Evolutionary conservation across 2,329 filamentous ascomycete genomes (phyloP).

Genomic region (Stagonosporopsis cucurbitacearum): DNA sequence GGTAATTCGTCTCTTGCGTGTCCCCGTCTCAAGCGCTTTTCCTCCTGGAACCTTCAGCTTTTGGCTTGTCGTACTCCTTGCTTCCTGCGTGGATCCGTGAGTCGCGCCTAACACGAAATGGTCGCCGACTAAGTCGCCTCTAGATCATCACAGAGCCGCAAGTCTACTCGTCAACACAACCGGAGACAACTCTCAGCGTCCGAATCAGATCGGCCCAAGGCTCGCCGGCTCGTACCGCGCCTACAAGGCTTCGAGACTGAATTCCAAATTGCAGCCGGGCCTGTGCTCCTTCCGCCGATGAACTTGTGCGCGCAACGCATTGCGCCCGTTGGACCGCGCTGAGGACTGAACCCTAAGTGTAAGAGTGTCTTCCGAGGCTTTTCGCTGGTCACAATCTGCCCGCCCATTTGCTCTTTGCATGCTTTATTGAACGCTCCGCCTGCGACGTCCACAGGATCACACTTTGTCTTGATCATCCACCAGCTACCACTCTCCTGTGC

Average conservation of each 20-base stretch:
- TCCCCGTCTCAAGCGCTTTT: conserved; percentile 12
- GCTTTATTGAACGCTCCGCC: conserved; percentile 21
- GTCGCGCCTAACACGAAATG: conserved; percentile 8
- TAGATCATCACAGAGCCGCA: conserved; percentile 18
- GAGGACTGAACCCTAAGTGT: conserved; percentile 33
- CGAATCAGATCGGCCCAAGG: conserved; percentile 13
- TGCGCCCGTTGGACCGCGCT: conserved; percentile 26
- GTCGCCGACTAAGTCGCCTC: conserved; percentile 18
- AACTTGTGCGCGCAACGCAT: conserved; percentile 10
- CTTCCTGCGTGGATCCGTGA: conserved; percentile 11
- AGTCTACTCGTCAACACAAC: conserved; percentile 17
- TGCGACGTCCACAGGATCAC: conserved; percentile 24
- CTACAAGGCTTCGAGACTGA: conserved; percentile 7
- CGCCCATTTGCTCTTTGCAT: conserved; percentile 23
- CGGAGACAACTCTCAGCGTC: conserved; percentile 1
- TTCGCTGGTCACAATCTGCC: conserved; percentile 19
- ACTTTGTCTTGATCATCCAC: conserved; percentile 35
- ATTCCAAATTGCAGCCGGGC: conserved; percentile 17
- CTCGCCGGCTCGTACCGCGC: conserved; percentile 14
- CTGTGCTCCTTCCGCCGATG: conserved; percentile 18
- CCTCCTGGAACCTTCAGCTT: conserved; percentile 1
- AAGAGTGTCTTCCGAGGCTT: conserved; percentile 25
- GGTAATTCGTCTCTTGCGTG: conserved; percentile 16
- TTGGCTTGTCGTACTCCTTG: conserved; percentile 5
- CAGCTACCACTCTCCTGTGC: conserved; percentile 22